A percentile compares a stretch with the other conserved stretches of the same genome.
Evolutionary conservation across 2,329 filamentous ascomycete species (phyloP).

Genomic region (Claviceps africana): DNA sequence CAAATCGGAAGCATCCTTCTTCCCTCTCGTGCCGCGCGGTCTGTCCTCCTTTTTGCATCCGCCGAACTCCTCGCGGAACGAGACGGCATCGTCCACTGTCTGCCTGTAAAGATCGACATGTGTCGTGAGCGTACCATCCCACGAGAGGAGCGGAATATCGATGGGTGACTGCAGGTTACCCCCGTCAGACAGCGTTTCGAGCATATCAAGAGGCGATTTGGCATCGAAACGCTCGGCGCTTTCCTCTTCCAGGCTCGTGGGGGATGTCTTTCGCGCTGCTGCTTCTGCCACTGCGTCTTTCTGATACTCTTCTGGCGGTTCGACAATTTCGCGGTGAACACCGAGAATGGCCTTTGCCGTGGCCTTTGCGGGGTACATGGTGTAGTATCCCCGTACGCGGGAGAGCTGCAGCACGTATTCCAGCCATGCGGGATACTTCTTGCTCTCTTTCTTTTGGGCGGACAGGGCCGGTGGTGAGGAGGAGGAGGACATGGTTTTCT

Average conservation of each 20-base stretch:
- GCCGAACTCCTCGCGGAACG: slow-evolving; percentile 54
- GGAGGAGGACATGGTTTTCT: slow-evolving; percentile 20
- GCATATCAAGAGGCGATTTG: slow-evolving; percentile 27
- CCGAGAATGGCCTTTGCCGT: slow-evolving; percentile 46
- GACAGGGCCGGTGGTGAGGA: slow-evolving; percentile 24
- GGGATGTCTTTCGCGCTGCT: slow-evolving; percentile 6
- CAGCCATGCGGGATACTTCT: slow-evolving; percentile 59
- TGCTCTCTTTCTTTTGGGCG: slow-evolving; percentile 46
- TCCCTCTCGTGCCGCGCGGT: slow-evolving; percentile 9
- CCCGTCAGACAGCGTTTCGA: slow-evolving; percentile 32
- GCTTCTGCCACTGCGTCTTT: slow-evolving; percentile 5
- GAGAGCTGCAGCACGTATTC: slow-evolving; percentile 68
- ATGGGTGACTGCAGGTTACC: slow-evolving; percentile 29
- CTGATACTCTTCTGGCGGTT: slow-evolving; percentile 55
- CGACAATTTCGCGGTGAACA: slow-evolving; percentile 62
- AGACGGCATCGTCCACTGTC: slow-evolving; percentile 37
- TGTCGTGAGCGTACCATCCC: slow-evolving; percentile 41
- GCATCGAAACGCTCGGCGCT: slow-evolving; percentile 25
- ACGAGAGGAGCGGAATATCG: slow-evolving; percentile 46
- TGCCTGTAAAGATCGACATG: slow-evolving; percentile 25
- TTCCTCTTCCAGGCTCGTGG: slow-evolving; percentile 15
- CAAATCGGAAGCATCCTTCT: slow-evolving; percentile 40
- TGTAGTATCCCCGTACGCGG: slow-evolving; percentile 60
- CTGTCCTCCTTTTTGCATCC: slow-evolving; percentile 36
- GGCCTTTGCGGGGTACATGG: slow-evolving; percentile 59